These are phyloP conservation scores for Penicillium longicatenatum DNA, from an alignment of 495 filamentous ascomycete species.

Conservation along the genomic window DNA sequence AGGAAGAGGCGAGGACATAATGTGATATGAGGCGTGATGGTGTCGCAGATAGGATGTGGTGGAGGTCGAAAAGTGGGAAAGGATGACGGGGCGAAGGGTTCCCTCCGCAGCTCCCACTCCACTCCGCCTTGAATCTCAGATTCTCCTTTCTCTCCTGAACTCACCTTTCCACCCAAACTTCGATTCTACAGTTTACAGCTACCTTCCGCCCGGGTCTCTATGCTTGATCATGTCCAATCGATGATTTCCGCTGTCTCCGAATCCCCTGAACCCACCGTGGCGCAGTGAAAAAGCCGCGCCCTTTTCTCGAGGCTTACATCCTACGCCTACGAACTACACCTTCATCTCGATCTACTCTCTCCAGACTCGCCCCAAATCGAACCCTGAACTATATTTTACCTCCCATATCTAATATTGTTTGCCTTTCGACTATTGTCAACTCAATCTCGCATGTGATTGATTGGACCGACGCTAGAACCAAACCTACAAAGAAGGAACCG, in stretches of 20 bases:
- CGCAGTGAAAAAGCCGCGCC: slow-evolving; percentile 23
- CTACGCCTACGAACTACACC: slow-evolving; percentile 1
- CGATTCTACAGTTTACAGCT: slow-evolving; percentile 1
- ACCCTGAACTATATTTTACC: neutral
- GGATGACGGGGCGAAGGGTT: slow-evolving; percentile 15
- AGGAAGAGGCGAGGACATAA: slow-evolving; percentile 38
- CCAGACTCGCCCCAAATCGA: neutral
- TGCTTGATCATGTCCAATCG: slow-evolving; percentile 19
- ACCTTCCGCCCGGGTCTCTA: neutral
- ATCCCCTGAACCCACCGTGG: slow-evolving; percentile 18
- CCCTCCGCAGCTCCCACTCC: slow-evolving; percentile 25
- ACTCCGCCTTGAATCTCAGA: slow-evolving; percentile 23
- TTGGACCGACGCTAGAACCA: slow-evolving; percentile 11
- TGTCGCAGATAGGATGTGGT: slow-evolving; percentile 9
- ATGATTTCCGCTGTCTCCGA: slow-evolving; percentile 20
- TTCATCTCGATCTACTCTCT: neutral
- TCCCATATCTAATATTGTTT: neutral
- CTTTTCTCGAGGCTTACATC: slow-evolving; percentile 17
- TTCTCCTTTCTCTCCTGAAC: slow-evolving; percentile 18
- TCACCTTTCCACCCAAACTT: slow-evolving; percentile 2
- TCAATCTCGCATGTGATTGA: slow-evolving; percentile 20
- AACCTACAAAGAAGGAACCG: slow-evolving; percentile 12
- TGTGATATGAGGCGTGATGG: slow-evolving; percentile 7
- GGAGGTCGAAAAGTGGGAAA: slow-evolving; percentile 18
- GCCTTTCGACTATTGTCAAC: neutral